Base-by-base conservation (phyloP, 768 basidiomycete species). In the Suillus ampliporus region DNA sequence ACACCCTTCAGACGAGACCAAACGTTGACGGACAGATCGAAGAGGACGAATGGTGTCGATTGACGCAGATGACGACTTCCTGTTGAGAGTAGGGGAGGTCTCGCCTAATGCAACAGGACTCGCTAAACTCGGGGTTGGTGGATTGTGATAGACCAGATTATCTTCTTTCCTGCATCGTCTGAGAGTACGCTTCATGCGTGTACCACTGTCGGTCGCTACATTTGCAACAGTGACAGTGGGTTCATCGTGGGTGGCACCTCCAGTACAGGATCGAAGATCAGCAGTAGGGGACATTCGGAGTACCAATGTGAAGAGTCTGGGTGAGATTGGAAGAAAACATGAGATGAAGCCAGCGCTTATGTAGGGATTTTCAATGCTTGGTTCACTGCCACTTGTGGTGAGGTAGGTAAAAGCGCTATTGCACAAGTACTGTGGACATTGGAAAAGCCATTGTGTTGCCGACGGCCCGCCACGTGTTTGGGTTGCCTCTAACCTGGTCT, bases 401-500 rank as follows among this genome's bases (percentile, higher is more conserved):
- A 31, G 6, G 31, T 31, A 6, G 31, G 31, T 31, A 31, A 31
- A n/a, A 31, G 31, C 31, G 31, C 31, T 3, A 6, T n/a, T 31
- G 31, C 31, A 31, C 31, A n/a, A n/a, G n/a, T n/a, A 6, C 31
- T 31, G 31, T 31, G 31, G 31, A 31, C 31, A 31, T 31, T 31
- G 31, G 31, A 6, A 6, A 6, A 3, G 31, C 31, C 6, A 31
- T 31, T 31, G 31, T 31, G 6, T n/a, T n/a, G n/a, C n/a, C 31
- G 6, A 3, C 31, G 31, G 31, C 31, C 11, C 53, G 17, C 31
- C 53, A 23, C 26, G 54, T 54, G 52, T 35, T 21, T 58, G 54
- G 13, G n/a, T 47, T 35, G 23, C 62, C 4, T 67, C 68, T 70
- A 63, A 19, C 59, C 21, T n/a, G 14, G 31, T 43, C n/a, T 34